Evolutionary conservation across 805 yeast species (phyloP).

Genomic region (Kregervanrija pseudodelftensis): DNA sequence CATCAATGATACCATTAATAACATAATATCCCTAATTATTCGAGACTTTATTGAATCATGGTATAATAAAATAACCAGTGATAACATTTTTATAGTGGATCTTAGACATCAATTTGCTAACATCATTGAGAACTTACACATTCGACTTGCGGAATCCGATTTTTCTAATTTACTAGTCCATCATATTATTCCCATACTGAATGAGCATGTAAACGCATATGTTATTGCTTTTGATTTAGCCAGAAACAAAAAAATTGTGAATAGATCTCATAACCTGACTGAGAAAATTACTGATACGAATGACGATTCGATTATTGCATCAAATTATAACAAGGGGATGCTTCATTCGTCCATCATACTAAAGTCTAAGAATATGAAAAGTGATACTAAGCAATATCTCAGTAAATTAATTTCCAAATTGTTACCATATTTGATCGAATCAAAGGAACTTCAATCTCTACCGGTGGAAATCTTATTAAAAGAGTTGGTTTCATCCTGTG

Average conservation of each 20-base stretch:
- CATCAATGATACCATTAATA: constrained; percentile 46
- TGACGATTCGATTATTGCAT: constrained; percentile 34
- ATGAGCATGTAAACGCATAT: constrained; percentile 54
- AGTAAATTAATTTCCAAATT: constrained; percentile 34
- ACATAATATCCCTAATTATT: constrained; percentile 40
- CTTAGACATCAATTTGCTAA: constrained; percentile 37
- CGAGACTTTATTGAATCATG: constrained; percentile 51
- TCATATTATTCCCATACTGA: constrained; percentile 54
- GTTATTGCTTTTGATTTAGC: constrained; percentile 35
- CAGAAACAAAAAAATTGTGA: constrained; percentile 18
- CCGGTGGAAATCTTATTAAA: constrained; percentile 44
- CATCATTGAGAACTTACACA: constrained; percentile 35
- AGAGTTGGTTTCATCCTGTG: constrained; percentile 56
- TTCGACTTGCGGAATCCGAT: constrained; percentile 39
- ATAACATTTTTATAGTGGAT: constrained; percentile 33
- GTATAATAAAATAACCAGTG: constrained; percentile 40
- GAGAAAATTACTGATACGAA: constrained; percentile 25
- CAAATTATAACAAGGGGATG: constrained; percentile 41
- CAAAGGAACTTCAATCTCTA: constrained; percentile 37
- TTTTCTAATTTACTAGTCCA: constrained; percentile 50
- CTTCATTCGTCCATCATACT: constrained; percentile 52
- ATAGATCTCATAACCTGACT: constrained; percentile 8
- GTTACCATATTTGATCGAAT: constrained; percentile 44
- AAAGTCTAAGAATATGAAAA: constrained; percentile 29
- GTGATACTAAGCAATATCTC: constrained; percentile 44